Base-by-base conservation (phyloP, 192 early-diverging fungal species). In the Entomortierella lignicola region DNA sequence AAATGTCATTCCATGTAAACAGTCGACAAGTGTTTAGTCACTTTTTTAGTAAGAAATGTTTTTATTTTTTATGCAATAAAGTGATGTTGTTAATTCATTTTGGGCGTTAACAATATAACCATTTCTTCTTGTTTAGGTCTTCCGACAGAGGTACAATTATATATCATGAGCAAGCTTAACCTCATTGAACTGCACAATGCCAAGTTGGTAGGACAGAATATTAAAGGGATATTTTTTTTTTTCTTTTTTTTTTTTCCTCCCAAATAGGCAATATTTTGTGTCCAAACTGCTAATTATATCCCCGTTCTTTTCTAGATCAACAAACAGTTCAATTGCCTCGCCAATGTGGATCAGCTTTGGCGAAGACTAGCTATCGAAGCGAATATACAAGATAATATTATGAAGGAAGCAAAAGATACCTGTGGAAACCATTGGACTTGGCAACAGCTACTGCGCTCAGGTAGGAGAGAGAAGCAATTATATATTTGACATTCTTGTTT, bases 281-380 rank as follows among this genome's bases (percentile, higher is more conserved):
- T n/a, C n/a, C n/a, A n/a, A n/a, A n/a, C n/a, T n/a, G n/a, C n/a
- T n/a, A n/a, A n/a, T n/a, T n/a, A n/a, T n/a, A 47, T 12, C 44
- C 20, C 20, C 20, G 2, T 47, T 2, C 17, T 47, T 20, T 20
- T 15, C 44, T 5, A 77, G 73, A 53, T 77, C 43, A 51, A 17
- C 47, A 61, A 68, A 32, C 31, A 17, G 12, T 77, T 77, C 21
- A 18, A 51, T 0, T 23, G 20, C 25, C 60, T 77, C 1, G 73
- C 73, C 21, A 77, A 77, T 30, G 73, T 63, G 13, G 73, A 77
- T 56, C 73, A 77, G 26, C 37, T 77, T 2, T 77, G 73, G 73
- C 25, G 47, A 31, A 18, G 51, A 21, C 32, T 68, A 12, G 52
- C 54, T 4, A 18, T 64, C 2, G 26, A 47, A 12, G 31, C 58